Evolutionary conservation across 108 stramenopile genomes (phyloP).

Genomic region (Bacterosira constricta): DNA sequence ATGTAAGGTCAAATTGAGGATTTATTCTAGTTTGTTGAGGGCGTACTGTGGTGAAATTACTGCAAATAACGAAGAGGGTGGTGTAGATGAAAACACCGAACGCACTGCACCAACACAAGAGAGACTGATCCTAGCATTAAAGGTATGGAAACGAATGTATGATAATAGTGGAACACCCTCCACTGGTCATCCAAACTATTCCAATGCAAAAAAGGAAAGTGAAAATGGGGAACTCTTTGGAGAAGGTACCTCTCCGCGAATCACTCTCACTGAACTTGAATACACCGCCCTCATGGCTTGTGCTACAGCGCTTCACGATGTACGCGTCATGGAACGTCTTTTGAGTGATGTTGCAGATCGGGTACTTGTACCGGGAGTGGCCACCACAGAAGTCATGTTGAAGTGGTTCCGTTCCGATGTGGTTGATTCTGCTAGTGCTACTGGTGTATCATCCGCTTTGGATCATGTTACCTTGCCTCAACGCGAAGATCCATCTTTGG

Average conservation of each 20-base stretch:
- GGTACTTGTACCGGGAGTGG: conserved; percentile 73
- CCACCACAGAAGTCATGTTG: conserved; percentile 55
- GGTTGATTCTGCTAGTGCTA: neutral
- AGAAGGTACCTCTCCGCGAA: conserved; percentile 49
- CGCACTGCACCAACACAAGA: conserved; percentile 16
- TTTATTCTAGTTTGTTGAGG: conserved; percentile 67
- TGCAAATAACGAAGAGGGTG: conserved; percentile 6
- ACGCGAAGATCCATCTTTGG: conserved; percentile 27
- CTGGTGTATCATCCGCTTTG: conserved; percentile 20
- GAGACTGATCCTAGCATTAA: conserved; percentile 49
- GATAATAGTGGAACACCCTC: conserved; percentile 40
- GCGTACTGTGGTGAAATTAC: conserved; percentile 62
- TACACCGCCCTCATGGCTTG: conserved; percentile 62
- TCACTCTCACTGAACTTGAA: conserved; percentile 69
- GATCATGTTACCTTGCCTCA: conserved; percentile 38
- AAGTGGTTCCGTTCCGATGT: conserved; percentile 70
- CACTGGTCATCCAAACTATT: conserved; percentile 14
- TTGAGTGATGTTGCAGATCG: conserved; percentile 79
- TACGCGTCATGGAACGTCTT: conserved; percentile 59
- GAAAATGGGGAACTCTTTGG: conserved; percentile 25
- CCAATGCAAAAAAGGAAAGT: neutral
- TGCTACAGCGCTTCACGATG: conserved; percentile 54
- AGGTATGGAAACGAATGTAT: conserved; percentile 65
- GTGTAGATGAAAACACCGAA: neutral
- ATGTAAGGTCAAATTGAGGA: conserved; percentile 76